Evolutionary conservation across 768 basidiomycete species (phyloP), one percentile per base, ranked within the genome.

Genomic region (Boletus reticulatus): DNA sequence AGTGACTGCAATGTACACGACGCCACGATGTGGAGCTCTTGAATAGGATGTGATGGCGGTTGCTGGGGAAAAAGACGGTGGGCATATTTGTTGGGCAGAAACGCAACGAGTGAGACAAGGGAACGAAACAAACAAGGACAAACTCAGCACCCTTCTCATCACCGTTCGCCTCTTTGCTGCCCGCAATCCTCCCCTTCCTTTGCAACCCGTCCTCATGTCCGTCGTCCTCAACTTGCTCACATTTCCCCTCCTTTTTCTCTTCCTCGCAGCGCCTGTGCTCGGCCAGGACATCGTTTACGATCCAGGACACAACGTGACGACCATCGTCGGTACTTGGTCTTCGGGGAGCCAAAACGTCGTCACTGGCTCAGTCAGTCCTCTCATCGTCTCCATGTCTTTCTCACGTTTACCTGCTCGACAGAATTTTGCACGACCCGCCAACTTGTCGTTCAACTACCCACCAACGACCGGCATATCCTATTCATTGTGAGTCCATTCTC

Each of bases 371-470:
- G 95, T 96, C 64, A 75, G 94, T 87, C 6, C 44, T 9, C 7
- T 43, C 4, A 4, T 34, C 19, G n/a, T 7, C 3, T 2, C 16
- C 39, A 11, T 17, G 7, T 32, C 48, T 16, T 9, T 4, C 38
- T 37, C 27, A 29, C 19, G 11, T 12, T 38, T 13, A 55, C 20
- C 20, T 34, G 22, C 53, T 3, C 3, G 12, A 17, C 62, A 98
- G 94, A 78, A 79, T 53, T 98, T 95, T 70, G 92, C 88, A 39
- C 84, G 89, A 66, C 95, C 97, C 0, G 80, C 82, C 43, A 92
- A 94, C 64, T 73, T 80, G 74, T 78, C 87, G 4, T 98, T 99
- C 74, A 83, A 53, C 34, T 96, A 95, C 69, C 96, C 97, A 5
- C 67, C 68, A 53, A 94, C 84, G 19, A 92, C 94, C 1, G 97